Evolutionary conservation across 2,329 filamentous ascomycete genomes (phyloP), one percentile per base, ranked within the genome.

Genomic region (Botrytis porri): DNA sequence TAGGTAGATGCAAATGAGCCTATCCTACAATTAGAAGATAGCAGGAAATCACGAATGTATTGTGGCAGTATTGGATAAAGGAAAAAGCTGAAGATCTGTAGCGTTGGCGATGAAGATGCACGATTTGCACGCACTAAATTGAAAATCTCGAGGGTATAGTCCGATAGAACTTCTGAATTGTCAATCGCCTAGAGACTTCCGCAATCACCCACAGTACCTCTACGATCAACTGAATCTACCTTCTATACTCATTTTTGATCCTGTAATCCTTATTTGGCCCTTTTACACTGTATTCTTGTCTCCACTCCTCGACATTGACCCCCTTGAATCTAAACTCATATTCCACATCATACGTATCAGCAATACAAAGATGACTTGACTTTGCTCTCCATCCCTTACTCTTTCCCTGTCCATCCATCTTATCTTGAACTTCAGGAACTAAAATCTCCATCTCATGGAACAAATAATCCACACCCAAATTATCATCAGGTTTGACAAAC

Each of bases 251-350:
- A 2, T 87, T 88, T 10, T 82, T 80, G 71, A 90, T 89, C 0
- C 83, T 87, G 79, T 94, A 94, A 79, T 94, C 89, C 82, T 94
- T 94, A 80, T 88, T 89, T 1, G 92, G 92, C 0, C 92, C 92
- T 35, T 86, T 88, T 2, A 94, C 92, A 2, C 84, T 85, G 77
- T 93, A 93, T 71, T 84, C 86, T 66, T 92, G 84, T 59, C 81
- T 85, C 87, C 90, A 93, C 43, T 85, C 81, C 70, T 80, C 80
- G 75, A 93, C 77, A 63, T 87, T 87, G 2, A 90, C 84, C 16
- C 87, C 88, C 65, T 84, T 80, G 75, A 90, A 92, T 10, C 81
- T 81, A 81, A 95, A 95, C 75, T 89, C 86, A 81, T 93, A 94
- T 66, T 85, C 84, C 64, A 92, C 90, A 73, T 92, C 85, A 79